A percentile compares a stretch with the other conserved stretches of the same genome.
These are phyloP conservation scores for Alternaria incomplexa DNA, from an alignment of 2,329 filamentous ascomycete genomes.

Conservation along the genomic window DNA sequence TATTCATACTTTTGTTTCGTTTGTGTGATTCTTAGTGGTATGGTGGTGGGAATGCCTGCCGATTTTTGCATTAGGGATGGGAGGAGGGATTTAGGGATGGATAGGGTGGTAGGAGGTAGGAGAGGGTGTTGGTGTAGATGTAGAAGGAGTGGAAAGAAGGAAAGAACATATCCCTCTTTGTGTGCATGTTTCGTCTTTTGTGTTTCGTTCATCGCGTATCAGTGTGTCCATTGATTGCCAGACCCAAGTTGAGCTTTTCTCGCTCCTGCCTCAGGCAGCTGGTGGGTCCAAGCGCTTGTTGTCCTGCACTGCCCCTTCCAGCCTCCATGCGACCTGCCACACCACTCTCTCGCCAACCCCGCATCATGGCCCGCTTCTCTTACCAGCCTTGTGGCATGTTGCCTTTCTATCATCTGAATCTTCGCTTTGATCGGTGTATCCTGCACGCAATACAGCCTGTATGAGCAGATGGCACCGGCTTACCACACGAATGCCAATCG, in stretches of 20 bases:
- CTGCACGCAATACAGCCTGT: too few species aligned
- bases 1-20: not conserved
- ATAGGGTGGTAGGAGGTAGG: not conserved
- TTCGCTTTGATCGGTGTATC: too few species aligned
- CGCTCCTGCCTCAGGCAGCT: not conserved
- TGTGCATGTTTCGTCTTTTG: not conserved
- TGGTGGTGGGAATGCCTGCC: not conserved
- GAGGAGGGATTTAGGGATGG: too few species aligned
- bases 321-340: not conserved
- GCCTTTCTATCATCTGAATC: too few species aligned
- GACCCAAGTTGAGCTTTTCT: fast-evolving
- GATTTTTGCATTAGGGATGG: not conserved
- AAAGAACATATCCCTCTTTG: not conserved
- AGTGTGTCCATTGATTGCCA: not conserved
- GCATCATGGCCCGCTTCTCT: not conserved
- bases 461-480: too few species aligned
- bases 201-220: too few species aligned
- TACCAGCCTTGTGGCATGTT: not conserved
- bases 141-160: not conserved
- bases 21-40: not conserved
- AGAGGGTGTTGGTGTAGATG: not conserved
- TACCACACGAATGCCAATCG: too few species aligned
- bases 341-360: not conserved
- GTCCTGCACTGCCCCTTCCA: not conserved
- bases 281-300: not conserved